These are phyloP conservation scores for Trematosphaeria pertusa DNA, from an alignment of 2,329 filamentous ascomycete genomes.

Conservation along the genomic window DNA sequence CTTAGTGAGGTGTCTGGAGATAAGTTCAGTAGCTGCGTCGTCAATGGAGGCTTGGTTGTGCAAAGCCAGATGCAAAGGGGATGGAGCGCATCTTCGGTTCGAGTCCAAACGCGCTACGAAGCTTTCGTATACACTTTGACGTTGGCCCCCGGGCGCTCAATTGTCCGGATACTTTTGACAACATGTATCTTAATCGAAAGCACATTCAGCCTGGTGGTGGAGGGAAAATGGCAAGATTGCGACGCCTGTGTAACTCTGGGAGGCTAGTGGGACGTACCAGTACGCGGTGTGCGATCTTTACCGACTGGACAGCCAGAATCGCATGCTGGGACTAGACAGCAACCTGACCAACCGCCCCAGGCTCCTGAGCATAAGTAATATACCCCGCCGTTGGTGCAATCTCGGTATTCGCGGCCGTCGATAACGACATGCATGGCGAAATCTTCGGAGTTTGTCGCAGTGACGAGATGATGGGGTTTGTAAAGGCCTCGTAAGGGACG, in stretches of 20 bases:
- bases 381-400: slow-evolving; percentile 24
- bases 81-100: too few species aligned
- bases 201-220: too few species aligned
- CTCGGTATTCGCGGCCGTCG: slow-evolving; percentile 9
- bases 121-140: too few species aligned
- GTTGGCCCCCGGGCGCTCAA: too few species aligned
- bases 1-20: too few species aligned
- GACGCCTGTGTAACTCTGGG: slow-evolving; percentile 3
- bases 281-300: slow-evolving; percentile 24
- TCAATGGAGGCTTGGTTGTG: too few species aligned
- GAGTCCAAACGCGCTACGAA: too few species aligned
- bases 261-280: slow-evolving; percentile 21
- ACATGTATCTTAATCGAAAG: too few species aligned
- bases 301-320: slow-evolving; percentile 25
- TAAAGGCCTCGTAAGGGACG: neutral
- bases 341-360: slow-evolving; percentile 25
- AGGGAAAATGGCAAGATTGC: slow-evolving; percentile 6
- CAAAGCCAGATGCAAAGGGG: too few species aligned
- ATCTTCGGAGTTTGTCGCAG: neutral
- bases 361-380: slow-evolving; percentile 27
- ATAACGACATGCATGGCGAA: slow-evolving; percentile 19
- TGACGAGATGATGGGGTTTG: neutral
- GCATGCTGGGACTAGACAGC: slow-evolving; percentile 36
- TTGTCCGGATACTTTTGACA: too few species aligned
- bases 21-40: too few species aligned